Conservation (phyloP, 1,284 basidiomycete species). For the Pseudozyma tsukubaensis region DNA sequence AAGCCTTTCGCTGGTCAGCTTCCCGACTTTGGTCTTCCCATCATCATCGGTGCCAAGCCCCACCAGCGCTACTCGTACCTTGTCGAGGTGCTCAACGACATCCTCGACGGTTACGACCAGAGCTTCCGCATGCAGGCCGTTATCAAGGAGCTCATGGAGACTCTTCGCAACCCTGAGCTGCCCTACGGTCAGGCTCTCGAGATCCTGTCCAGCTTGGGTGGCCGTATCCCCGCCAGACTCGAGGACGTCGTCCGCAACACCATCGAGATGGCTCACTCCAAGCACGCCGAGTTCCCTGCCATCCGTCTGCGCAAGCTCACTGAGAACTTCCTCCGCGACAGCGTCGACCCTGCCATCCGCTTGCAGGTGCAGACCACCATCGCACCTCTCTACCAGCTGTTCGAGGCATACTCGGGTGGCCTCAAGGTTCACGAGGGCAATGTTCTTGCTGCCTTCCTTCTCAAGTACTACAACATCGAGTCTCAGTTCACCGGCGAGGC, state of each 20-base stretch:
- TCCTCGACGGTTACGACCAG: slow-evolving; percentile 71
- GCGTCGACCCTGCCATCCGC: slow-evolving; percentile 71
- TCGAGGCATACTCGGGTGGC: slow-evolving; percentile 85
- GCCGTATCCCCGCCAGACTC: slow-evolving; percentile 81
- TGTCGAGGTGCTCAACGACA: slow-evolving; percentile 85
- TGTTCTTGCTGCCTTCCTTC: slow-evolving; percentile 79
- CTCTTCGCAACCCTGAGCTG: slow-evolving; percentile 84
- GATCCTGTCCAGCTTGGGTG: slow-evolving; percentile 88
- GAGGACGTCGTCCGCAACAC: slow-evolving; percentile 85
- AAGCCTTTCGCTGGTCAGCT: slow-evolving; percentile 97
- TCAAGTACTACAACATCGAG: slow-evolving; percentile 84
- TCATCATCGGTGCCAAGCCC: slow-evolving; percentile 88
- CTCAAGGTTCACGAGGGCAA: slow-evolving; percentile 87
- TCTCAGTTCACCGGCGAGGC: slow-evolving; percentile 91
- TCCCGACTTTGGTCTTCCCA: slow-evolving; percentile 75
- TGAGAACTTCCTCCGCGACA: slow-evolving; percentile 85
- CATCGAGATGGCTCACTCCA: slow-evolving; percentile 80
- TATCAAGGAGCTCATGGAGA: slow-evolving; percentile 82
- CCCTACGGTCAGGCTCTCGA: slow-evolving; percentile 88
- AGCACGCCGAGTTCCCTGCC: slow-evolving; percentile 85
- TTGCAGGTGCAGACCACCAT: slow-evolving; percentile 73
- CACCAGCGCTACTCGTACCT: slow-evolving; percentile 86
- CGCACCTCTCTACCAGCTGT: slow-evolving; percentile 78
- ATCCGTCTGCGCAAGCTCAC: slow-evolving; percentile 82
- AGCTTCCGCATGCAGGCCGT: slow-evolving; percentile 75